These are phyloP conservation scores for Quercus variabilis DNA, from an alignment of 306 rosid species.

Conservation along the genomic window DNA sequence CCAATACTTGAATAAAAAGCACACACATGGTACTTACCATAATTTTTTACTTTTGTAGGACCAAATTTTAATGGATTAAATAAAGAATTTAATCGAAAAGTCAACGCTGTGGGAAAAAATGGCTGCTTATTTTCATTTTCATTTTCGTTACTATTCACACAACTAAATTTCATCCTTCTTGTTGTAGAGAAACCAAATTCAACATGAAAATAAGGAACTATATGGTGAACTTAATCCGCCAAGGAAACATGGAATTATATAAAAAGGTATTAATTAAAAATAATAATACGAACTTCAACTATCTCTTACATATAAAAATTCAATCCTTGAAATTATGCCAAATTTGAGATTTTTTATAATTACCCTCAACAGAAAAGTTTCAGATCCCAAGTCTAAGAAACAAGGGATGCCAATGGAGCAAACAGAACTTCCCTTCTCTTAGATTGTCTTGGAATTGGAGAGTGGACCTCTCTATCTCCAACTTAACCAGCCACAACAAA, in stretches of 20 bases:
- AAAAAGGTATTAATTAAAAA: conserved; percentile 43
- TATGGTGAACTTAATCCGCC: conserved; percentile 61
- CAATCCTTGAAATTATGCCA: conserved; percentile 8
- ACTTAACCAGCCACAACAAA: conserved; percentile 74
- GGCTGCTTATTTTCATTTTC: conserved; percentile 9
- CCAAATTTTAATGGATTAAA: conserved; percentile 66
- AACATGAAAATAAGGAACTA: conserved; percentile 70
- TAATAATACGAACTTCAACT: conserved; percentile 18
- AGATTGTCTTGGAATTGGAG: conserved; percentile 43
- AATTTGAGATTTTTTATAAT: conserved; percentile 26
- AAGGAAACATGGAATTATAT: conserved; percentile 61
- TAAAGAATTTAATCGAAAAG: conserved; percentile 82
- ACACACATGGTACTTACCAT: background rate
- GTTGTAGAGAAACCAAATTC: conserved; percentile 70
- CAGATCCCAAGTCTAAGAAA: conserved; percentile 65
- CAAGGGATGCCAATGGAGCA: conserved; percentile 45
- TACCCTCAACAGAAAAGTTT: conserved; percentile 30
- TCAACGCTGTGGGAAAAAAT: conserved; percentile 32
- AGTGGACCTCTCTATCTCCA: conserved; percentile 71
- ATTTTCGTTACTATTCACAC: background rate
- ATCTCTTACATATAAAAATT: background rate
- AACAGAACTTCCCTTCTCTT: conserved; percentile 39
- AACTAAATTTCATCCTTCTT: conserved; percentile 11
- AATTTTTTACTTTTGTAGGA: conserved; percentile 46
- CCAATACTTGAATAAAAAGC: background rate